These are phyloP conservation scores for Fusarium musae DNA, from an alignment of 2,329 filamentous ascomycete genomes.

Conservation along the genomic window DNA sequence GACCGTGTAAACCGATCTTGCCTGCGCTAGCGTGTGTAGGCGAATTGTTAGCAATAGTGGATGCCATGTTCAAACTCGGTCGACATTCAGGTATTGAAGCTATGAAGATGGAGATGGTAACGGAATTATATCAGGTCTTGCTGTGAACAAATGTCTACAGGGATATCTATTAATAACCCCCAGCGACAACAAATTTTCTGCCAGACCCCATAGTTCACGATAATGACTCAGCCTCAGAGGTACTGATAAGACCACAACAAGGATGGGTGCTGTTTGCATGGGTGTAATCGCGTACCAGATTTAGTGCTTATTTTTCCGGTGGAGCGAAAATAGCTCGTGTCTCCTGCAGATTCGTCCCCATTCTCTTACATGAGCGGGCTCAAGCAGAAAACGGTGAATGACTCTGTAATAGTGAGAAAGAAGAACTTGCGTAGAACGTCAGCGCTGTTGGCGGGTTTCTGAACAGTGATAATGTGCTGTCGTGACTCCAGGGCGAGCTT, in stretches of 20 bases:
- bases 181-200: not conserved
- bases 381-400: not conserved
- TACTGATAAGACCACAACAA: not conserved
- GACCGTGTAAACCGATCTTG: not conserved
- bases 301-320: not conserved
- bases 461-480: not conserved
- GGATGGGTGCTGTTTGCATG: not conserved
- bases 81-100: not conserved
- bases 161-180: not conserved
- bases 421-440: not conserved
- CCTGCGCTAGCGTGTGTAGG: too few species aligned
- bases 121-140: not conserved
- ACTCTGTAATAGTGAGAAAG: not conserved
- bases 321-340: not conserved
- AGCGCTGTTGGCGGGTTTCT: not conserved
- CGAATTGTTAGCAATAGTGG: not conserved
- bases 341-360: not conserved
- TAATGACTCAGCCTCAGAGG: not conserved
- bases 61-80: not conserved
- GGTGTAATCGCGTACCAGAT: not conserved
- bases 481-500: not conserved
- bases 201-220: not conserved
- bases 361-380: not conserved
- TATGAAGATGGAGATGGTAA: too few species aligned
- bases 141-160: too few species aligned